Percentiles rank a stretch among this genome's conserved stretches.
Conservation (phyloP, 176 grass and related monocot genomes). For the barley (Hordeum vulgare) region MorexV3_pseudomolecules_assembly NC_058520.1:573007050-573007549, state of each 20-base stretch:
- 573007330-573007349: neutral
- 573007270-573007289: slow-evolving; percentile 28
- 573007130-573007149: slow-evolving; percentile 49
- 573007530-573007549: no score
- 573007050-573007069: no score
- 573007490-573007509: no score
- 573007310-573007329: neutral
- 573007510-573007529: no score
- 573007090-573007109: slow-evolving; percentile 22
- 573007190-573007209: slow-evolving; percentile 48
- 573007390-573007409: neutral
- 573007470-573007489: no score
- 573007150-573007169: slow-evolving; percentile 54
- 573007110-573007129: slow-evolving; percentile 43
- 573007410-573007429: neutral
- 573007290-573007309: neutral
- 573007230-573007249: slow-evolving; percentile 48
- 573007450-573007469: no score
- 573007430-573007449: neutral
- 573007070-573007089: slow-evolving; percentile 34
- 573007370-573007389: neutral
- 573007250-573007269: slow-evolving; percentile 39
- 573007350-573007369: no score
- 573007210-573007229: slow-evolving; percentile 24
- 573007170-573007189: slow-evolving; percentile 35